Evolutionary conservation across 768 basidiomycete genomes (phyloP).

Genomic region (Zangia roseola): DNA sequence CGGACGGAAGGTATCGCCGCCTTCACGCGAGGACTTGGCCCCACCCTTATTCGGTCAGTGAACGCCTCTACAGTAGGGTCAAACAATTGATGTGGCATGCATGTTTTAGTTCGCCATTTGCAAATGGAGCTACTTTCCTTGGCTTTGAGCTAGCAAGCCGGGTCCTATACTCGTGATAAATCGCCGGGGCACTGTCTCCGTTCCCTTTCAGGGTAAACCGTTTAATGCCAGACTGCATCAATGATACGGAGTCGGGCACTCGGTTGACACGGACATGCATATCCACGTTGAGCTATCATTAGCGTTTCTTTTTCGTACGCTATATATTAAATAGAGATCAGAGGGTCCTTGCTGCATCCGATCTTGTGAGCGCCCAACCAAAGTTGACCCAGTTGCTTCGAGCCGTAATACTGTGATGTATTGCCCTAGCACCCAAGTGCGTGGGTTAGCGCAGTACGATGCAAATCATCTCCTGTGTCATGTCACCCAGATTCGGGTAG

Average conservation of each 20-base stretch:
- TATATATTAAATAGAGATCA: neutral
- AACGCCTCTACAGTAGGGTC: neutral
- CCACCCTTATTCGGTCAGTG: constrained; percentile 84
- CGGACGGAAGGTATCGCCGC: constrained; percentile 78
- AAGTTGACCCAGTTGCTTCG: no score
- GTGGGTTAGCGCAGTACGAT: no score
- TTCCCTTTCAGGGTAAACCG: neutral
- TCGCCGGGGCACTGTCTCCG: neutral
- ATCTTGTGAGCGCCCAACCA: no score
- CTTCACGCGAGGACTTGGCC: constrained; percentile 88
- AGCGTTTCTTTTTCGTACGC: neutral
- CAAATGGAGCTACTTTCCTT: constrained; percentile 95
- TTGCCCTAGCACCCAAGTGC: no score
- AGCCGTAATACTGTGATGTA: no score
- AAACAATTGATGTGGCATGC: constrained; percentile 5
- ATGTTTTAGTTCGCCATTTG: constrained; percentile 77
- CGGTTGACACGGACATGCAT: neutral
- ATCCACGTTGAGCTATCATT: constrained; percentile 3
- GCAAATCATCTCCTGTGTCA: no score
- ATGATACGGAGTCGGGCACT: neutral
- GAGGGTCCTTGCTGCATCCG: neutral
- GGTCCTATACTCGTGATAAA: constrained; percentile 43
- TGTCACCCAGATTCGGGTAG: no score
- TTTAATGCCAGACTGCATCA: neutral
- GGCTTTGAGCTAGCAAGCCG: constrained; percentile 93